These are phyloP conservation scores for Massarina eburnea DNA, from an alignment of 2,329 filamentous ascomycete genomes.

Conservation along the genomic window DNA sequence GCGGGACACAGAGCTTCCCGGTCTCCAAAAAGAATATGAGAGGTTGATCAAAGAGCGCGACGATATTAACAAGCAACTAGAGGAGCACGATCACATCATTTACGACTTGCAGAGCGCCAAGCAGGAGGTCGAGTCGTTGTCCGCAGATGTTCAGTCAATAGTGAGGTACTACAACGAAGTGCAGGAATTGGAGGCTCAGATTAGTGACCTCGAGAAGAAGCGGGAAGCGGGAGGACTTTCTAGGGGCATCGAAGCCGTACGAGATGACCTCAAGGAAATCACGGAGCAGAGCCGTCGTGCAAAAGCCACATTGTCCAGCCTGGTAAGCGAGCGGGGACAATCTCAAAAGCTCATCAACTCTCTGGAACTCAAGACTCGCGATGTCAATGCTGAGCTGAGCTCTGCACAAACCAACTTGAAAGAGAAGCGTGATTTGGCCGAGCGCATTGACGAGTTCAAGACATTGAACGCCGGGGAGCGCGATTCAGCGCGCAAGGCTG, in stretches of 20 bases:
- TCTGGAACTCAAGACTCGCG: conserved; percentile 76
- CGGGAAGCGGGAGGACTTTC: conserved; percentile 67
- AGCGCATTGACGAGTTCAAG: conserved; percentile 73
- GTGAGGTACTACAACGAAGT: conserved; percentile 72
- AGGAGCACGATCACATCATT: conserved; percentile 69
- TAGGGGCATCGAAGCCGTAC: conserved; percentile 80
- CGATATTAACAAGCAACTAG: conserved; percentile 46
- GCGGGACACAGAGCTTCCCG: conserved; percentile 68
- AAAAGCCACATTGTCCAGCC: conserved; percentile 65
- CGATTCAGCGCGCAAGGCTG: conserved; percentile 67
- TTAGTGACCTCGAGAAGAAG: conserved; percentile 73
- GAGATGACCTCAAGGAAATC: conserved; percentile 69
- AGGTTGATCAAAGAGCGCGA: conserved; percentile 48
- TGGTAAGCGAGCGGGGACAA: conserved; percentile 71
- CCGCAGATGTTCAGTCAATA: conserved; percentile 76
- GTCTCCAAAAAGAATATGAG: conserved; percentile 64
- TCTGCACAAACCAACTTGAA: conserved; percentile 74
- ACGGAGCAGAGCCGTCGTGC: conserved; percentile 67
- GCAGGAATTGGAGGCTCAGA: conserved; percentile 68
- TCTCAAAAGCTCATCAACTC: conserved; percentile 66
- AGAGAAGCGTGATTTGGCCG: conserved; percentile 71
- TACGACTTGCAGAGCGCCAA: conserved; percentile 64
- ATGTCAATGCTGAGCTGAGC: conserved; percentile 72
- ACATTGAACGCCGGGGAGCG: conserved; percentile 69
- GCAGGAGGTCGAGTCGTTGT: conserved; percentile 73